A percentile compares a stretch with the other conserved stretches of the same genome.
These are phyloP conservation scores for Mixia osmundae DNA, from an alignment of 1,284 basidiomycete species.

Conservation along the genomic window DNA sequence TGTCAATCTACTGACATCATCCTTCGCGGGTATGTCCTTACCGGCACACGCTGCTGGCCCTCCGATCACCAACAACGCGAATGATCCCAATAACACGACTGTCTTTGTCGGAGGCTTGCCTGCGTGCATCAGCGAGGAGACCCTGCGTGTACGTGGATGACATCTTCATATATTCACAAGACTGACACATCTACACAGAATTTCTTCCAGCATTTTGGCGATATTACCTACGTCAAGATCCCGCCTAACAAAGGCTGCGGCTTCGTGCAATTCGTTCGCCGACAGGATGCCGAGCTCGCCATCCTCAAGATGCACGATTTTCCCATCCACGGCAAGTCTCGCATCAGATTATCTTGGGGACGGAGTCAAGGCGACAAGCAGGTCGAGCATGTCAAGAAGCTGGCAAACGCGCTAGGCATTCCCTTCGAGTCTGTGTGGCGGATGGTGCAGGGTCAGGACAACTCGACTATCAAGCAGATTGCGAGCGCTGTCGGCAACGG, in stretches of 20 bases:
- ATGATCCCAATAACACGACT: slow-evolving; percentile 70
- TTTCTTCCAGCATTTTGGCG: slow-evolving; percentile 75
- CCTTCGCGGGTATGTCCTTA: too few species aligned
- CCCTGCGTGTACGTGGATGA: slow-evolving; percentile 36
- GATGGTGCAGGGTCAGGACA: slow-evolving; percentile 17
- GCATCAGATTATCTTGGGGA: slow-evolving; percentile 79
- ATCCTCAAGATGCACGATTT: slow-evolving; percentile 94
- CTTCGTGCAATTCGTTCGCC: slow-evolving; percentile 80
- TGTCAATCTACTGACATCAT: too few species aligned
- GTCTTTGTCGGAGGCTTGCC: slow-evolving; percentile 75
- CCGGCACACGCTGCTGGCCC: background rate
- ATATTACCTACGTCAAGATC: slow-evolving; percentile 86
- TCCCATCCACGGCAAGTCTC: slow-evolving; percentile 57
- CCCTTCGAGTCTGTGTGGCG: slow-evolving; percentile 17
- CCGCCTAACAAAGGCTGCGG: slow-evolving; percentile 87
- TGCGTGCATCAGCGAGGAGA: slow-evolving; percentile 64
- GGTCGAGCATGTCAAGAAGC: slow-evolving; percentile 18
- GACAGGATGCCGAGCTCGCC: slow-evolving; percentile 70
- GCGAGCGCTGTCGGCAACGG: slow-evolving; percentile 16
- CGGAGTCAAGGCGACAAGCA: slow-evolving; percentile 36
- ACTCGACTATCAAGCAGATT: slow-evolving; percentile 18
- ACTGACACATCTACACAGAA: background rate
- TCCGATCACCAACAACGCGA: slow-evolving; percentile 2
- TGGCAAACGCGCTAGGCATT: slow-evolving; percentile 16
- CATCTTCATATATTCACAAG: background rate